phyloP scores from a whole-genome alignment of 805 yeast species.

The Blastobotrys attinorum region DNA sequence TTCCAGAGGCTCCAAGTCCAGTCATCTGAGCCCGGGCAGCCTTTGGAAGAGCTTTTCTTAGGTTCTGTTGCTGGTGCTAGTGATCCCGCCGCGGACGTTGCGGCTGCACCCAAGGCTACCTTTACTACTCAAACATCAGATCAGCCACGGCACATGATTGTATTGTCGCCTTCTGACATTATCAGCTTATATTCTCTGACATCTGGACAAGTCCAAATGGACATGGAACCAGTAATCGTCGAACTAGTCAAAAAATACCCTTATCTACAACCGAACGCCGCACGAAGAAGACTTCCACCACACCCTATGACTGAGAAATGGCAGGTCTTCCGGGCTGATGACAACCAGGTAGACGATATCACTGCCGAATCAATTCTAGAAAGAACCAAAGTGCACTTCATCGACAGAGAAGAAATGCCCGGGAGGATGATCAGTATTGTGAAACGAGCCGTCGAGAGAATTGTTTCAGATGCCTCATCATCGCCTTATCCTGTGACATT shows the following conservation, averaged over 20 bases:
- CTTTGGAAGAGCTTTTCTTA: conserved; percentile 5
- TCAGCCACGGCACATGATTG: conserved; percentile 20
- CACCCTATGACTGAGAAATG: conserved; percentile 22
- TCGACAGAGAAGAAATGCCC: conserved; percentile 5
- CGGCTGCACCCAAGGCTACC: background rate
- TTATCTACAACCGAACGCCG: conserved; percentile 16
- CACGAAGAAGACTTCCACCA: conserved; percentile 18
- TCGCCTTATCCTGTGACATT: background rate
- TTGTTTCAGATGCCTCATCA: conserved; percentile 3
- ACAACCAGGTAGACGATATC: conserved; percentile 23
- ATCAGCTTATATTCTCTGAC: conserved; percentile 16
- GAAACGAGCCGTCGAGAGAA: conserved; percentile 12
- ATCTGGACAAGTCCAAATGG: conserved; percentile 18
- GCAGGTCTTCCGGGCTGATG: conserved; percentile 28
- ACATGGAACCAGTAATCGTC: conserved; percentile 28
- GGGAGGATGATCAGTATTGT: conserved; percentile 9
- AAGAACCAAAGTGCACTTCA: conserved; percentile 1
- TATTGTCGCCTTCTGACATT: conserved; percentile 26
- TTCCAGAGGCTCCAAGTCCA: conserved; percentile 10
- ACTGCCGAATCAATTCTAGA: conserved; percentile 17
- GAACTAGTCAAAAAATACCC: conserved; percentile 18
- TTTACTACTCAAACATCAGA: background rate
- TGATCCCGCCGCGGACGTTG: conserved; percentile 3
- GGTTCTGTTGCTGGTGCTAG: conserved; percentile 10
- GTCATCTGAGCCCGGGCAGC: conserved; percentile 7